Percentiles rank a stretch among this genome's conserved stretches.
These are phyloP conservation scores for Phytophthora sp. DNA, from an alignment of 352 stramenopile species.

Conservation along the genomic window DNA sequence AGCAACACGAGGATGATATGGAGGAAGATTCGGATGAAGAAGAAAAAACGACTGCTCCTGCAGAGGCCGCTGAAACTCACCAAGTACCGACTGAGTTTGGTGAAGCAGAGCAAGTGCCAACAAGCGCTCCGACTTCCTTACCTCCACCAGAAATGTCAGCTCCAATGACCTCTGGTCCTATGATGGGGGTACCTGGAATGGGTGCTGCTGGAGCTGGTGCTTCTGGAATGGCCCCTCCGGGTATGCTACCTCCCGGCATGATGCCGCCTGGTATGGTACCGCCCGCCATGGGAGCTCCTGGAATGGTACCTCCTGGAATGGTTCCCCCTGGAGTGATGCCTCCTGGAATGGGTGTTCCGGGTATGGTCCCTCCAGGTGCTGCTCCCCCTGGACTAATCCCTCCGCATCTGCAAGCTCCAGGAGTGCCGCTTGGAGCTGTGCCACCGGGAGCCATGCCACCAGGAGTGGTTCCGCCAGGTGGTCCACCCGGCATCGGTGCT, in stretches of 20 bases:
- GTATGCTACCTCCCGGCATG: conserved; percentile 33
- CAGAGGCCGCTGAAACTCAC: conserved; percentile 6
- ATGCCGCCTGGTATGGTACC: conserved; percentile 29
- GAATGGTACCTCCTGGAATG: conserved; percentile 30
- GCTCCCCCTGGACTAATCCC: conserved; percentile 15
- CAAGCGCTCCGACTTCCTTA: conserved; percentile 12
- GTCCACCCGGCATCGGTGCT: conserved; percentile 37
- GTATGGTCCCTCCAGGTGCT: conserved; percentile 13
- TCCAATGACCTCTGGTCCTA: conserved; percentile 17
- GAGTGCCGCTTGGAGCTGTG: too few relatives aligned
- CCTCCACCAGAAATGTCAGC: conserved; percentile 16
- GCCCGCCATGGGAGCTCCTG: conserved; percentile 23
- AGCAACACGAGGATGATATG: conserved; percentile 43
- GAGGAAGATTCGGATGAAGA: conserved; percentile 54
- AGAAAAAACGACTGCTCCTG: conserved; percentile 16
- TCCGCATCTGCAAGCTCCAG: conserved; percentile 32
- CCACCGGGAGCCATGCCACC: conserved; percentile 31
- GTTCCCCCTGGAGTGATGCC: conserved; percentile 29
- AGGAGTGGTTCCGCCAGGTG: too few relatives aligned
- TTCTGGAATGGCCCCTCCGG: conserved; percentile 16
- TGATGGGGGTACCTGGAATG: conserved; percentile 34
- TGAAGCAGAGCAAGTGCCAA: conserved; percentile 14
- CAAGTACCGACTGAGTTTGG: conserved; percentile 7
- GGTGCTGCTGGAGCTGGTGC: neutral
- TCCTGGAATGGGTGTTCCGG: conserved; percentile 36